phyloP scores from a whole-genome alignment of 2,329 filamentous ascomycete genomes.

The Tolypocladium ophioglossoides region DNA sequence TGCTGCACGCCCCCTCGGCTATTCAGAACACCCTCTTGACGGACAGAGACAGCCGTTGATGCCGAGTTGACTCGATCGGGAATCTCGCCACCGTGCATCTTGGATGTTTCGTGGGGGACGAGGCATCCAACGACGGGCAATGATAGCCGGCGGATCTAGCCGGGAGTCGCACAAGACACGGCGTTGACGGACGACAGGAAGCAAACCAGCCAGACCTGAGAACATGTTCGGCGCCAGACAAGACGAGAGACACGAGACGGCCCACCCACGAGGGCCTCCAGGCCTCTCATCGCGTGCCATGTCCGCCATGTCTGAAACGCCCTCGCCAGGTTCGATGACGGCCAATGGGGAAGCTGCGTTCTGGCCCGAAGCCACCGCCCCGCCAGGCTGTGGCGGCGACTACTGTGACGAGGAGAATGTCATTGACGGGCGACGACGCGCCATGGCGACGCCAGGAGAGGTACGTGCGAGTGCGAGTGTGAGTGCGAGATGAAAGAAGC shows the following conservation, averaged over 20 bases:
- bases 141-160: background rate
- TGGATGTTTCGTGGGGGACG: background rate
- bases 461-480: background rate
- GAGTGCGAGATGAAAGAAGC: background rate
- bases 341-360: slow-evolving; percentile 4
- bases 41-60: background rate
- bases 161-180: background rate
- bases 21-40: background rate
- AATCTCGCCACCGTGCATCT: background rate
- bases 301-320: slow-evolving; percentile 2
- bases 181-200: background rate
- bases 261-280: background rate
- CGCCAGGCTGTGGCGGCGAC: background rate
- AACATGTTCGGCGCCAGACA: background rate
- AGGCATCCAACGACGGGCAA: background rate
- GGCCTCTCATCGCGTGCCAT: background rate
- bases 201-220: background rate
- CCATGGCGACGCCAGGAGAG: background rate
- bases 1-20: background rate
- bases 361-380: background rate
- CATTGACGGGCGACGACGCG: background rate
- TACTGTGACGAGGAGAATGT: background rate
- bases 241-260: background rate
- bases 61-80: background rate
- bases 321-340: background rate